phyloP scores from a whole-genome alignment of 768 basidiomycete species.

The Boletus barrowsii region DNA sequence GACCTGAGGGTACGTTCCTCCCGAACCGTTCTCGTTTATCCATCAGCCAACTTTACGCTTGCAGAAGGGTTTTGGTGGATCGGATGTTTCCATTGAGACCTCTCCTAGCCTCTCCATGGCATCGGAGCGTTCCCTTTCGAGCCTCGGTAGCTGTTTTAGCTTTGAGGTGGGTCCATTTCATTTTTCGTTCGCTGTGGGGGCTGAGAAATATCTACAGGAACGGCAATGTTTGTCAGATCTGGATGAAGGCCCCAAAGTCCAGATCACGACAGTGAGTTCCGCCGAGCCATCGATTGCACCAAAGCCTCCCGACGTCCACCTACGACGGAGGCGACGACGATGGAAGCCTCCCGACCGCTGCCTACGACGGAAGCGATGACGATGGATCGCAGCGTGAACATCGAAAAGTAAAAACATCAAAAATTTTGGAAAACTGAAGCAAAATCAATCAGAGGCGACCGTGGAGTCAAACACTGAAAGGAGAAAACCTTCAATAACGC shows the following conservation, averaged over 20 bases:
- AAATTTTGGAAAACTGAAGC: not conserved
- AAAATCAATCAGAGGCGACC: not conserved
- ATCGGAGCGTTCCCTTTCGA: not conserved
- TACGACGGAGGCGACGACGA: too few species aligned
- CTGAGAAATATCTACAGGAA: too few species aligned
- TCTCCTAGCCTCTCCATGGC: not conserved
- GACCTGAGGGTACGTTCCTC: too few species aligned
- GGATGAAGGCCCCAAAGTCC: not conserved
- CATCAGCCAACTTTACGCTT: not conserved
- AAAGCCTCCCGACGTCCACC: not conserved
- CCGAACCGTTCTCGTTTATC: not conserved
- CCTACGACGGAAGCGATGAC: too few species aligned
- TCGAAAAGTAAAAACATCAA: not conserved
- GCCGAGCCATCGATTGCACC: constrained; percentile 5
- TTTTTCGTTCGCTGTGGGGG: too few species aligned
- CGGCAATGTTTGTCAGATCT: not conserved
- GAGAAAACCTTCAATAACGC: too few species aligned
- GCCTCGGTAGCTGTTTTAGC: too few species aligned
- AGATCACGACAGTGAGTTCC: not conserved
- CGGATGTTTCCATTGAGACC: not conserved
- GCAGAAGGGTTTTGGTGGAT: not conserved
- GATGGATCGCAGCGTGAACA: not conserved
- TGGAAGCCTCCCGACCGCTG: too few species aligned
- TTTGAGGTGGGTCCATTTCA: too few species aligned
- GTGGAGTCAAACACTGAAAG: too few species aligned